Evolutionary conservation across 805 yeast genomes (phyloP).

Genomic region (Metschnikowia hibisci): DNA sequence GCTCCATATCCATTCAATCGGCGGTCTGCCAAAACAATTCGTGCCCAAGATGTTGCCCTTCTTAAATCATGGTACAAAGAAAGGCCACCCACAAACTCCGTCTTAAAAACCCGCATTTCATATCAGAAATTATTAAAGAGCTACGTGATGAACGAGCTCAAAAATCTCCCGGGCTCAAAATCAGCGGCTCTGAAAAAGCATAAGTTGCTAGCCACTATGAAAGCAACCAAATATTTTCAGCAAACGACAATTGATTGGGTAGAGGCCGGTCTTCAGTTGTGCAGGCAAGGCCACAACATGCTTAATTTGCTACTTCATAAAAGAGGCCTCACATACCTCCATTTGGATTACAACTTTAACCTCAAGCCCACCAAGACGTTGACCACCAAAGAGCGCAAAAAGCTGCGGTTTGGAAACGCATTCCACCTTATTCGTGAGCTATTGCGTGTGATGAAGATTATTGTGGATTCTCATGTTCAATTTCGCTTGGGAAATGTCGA

Average conservation of each 20-base stretch:
- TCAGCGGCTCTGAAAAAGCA: conserved; percentile 47
- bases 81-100: conserved; percentile 57
- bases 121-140: conserved; percentile 85
- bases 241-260: conserved; percentile 96
- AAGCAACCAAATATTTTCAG: conserved; percentile 82
- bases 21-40: conserved; percentile 62
- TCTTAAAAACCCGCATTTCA: conserved; percentile 78
- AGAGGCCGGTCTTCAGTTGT: conserved; percentile 93
- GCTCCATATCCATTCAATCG: conserved; percentile 85
- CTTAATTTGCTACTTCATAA: conserved; percentile 83
- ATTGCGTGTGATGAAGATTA: conserved; percentile 70
- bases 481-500: conserved; percentile 86
- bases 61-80: conserved; percentile 79
- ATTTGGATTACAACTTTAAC: conserved; percentile 92
- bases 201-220: conserved; percentile 60
- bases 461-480: conserved; percentile 94
- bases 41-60: conserved; percentile 89
- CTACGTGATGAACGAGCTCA: conserved; percentile 68
- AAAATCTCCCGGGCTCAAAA: conserved; percentile 33
- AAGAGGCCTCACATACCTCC: conserved; percentile 86
- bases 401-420: conserved; percentile 94
- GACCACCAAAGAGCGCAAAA: conserved; percentile 93
- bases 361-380: conserved; percentile 93
- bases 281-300: conserved; percentile 93
- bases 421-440: conserved; percentile 92